phyloP scores from a whole-genome alignment of 2,329 filamentous ascomycete species.

The Pestalotiopsis sp. region DNA sequence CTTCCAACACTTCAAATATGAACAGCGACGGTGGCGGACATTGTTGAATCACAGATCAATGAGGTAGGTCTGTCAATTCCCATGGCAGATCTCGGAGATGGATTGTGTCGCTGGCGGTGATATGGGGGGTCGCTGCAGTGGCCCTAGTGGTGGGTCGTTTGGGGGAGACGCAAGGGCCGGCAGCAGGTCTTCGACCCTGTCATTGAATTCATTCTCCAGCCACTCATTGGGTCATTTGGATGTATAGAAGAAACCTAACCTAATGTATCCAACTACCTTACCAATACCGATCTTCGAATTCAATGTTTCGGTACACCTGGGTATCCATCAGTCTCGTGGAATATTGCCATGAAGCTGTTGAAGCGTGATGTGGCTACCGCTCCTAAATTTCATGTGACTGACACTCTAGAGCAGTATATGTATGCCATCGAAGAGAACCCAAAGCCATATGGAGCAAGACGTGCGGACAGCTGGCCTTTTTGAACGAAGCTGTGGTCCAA shows the following conservation, averaged over 20 bases:
- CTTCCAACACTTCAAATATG: neutral
- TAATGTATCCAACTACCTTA: neutral
- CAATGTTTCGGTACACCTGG: no score
- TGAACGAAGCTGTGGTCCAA: no score
- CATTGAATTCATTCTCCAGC: constrained; percentile 10
- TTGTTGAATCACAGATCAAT: neutral
- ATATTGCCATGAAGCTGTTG: no score
- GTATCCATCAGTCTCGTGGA: no score
- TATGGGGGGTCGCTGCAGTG: neutral
- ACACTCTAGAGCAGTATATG: no score
- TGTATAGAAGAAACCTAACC: neutral
- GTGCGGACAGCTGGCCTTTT: no score
- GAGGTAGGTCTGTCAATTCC: neutral
- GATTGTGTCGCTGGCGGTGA: constrained; percentile 6
- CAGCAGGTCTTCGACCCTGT: constrained; percentile 12
- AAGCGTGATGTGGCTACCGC: no score
- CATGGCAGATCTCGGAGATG: constrained; percentile 2
- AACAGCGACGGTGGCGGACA: neutral
- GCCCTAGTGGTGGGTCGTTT: constrained; percentile 7
- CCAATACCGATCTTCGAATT: no score
- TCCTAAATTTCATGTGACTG: no score
- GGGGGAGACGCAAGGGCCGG: constrained; percentile 7
- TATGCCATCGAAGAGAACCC: no score
- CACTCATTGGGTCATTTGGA: neutral
- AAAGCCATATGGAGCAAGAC: no score